Evolutionary conservation across 306 rosid genomes (phyloP), one percentile per base, ranked within the genome.

Genomic region (Citrullus mucosospermus): DNA sequence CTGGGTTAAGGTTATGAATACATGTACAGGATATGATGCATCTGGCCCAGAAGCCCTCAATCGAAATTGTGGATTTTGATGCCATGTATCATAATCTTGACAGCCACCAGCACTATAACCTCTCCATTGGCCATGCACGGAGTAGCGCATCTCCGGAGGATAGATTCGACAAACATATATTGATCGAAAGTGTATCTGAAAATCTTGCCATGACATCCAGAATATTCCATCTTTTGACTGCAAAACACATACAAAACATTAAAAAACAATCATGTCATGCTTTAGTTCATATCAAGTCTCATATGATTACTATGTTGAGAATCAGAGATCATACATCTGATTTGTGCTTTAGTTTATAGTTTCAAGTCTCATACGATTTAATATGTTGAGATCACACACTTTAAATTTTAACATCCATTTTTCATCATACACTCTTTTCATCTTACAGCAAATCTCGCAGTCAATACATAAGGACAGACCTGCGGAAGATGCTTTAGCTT

Each of bases 131-230:
- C 97, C 95, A 83, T 96, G 96, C 43, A 92, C 98, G 48, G 98
- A 90, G 77, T 91, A 90, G 60, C 98, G 96, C 99, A 96, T 96
- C 88, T 96, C 99, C 0, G 85, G 88, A 13, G 99, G 99, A 83
- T 96, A 96, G 83, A 95, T 66, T 34, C 99, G 98, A 60, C 99
- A 96, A 78, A 96, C 93, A 87, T 96, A 92, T 81, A 96, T 96
- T 39, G 99, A 96, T 71, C 99, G 92, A 73, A 96, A 96, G 85
- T 96, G 99, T 85, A 96, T 90, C 87, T 96, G 99, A 82, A 96
- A 96, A 85, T 96, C 99, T 89, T 96, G 99, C 99, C 99, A 96
- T 54, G 99, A 96, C 99, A 96, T 92, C 99, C 99, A 96, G 85
- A 96, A 96, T 84, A 96, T 96, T 76, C 99, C 98, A 81, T 96